Evolutionary conservation across 2,329 filamentous ascomycete genomes (phyloP), one percentile per base, ranked within the genome.

Genomic region (Colletotrichum aenigma): DNA sequence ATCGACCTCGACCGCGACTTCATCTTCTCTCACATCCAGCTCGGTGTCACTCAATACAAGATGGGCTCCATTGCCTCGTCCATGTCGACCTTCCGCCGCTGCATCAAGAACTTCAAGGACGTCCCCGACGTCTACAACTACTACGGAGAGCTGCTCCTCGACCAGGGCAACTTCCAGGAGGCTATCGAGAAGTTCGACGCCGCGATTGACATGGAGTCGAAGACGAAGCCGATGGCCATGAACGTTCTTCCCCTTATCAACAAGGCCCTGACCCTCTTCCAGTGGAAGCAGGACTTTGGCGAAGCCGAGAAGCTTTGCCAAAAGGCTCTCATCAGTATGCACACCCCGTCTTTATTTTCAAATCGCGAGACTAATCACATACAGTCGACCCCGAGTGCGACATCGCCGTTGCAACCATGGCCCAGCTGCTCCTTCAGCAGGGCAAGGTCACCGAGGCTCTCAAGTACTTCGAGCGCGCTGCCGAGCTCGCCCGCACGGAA

Each of bases 101-200:
- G 96, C 86, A 96, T 98, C 85, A 99, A 98, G 93, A 98, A 98
- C 88, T 99, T 99, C 83, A 94, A 96, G 82, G 95, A 96, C 83
- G 95, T 98, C 13, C 96, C 96, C 7, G 97, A 99, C 83, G 97
- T 98, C 55, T 99, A 98, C 91, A 99, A 99, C 91, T 99, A 99
- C 91, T 98, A 98, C 82, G 97, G 97, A 81, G 97, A 99, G 88
- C 91, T 99, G 72, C 91, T 99, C 74, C 93, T 99, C 70, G 97
- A 99, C 88, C 97, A 98, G 89, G 94, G 95, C 86, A 98, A 98
- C 86, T 98, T 94, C 87, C 90, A 95, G 75, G 96, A 99, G 84
- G 97, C 97, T 30, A 96, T 99, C 78, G 95, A 98, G 88, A 98
- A 98, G 87, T 99, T 99, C 82, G 97, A 99, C 85, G 97, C 93